A percentile compares a stretch with the other conserved stretches of the same genome.
Evolutionary conservation across 192 early-diverging fungal genomes (phyloP).

Genomic region (Rhizophagus prolifer): DNA sequence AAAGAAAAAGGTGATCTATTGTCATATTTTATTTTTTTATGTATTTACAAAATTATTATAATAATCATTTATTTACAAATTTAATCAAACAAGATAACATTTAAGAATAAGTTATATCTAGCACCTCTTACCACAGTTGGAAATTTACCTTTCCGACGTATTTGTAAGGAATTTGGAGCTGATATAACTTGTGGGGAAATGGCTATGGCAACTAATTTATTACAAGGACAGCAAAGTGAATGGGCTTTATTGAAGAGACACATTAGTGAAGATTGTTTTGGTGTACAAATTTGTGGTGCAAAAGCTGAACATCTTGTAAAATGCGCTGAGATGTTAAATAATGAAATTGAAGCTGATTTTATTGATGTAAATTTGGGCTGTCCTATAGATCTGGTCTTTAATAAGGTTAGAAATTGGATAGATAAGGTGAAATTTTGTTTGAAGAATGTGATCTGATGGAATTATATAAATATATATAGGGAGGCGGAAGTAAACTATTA

Average conservation of each 20-base stretch:
- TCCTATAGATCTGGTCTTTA: constrained; percentile 86
- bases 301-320: constrained; percentile 57
- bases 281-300: constrained; percentile 82
- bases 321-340: constrained; percentile 68
- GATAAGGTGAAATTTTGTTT: neutral
- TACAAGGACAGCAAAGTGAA: constrained; percentile 71
- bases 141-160: constrained; percentile 93
- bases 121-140: constrained; percentile 97
- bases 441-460: neutral
- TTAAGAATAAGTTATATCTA: constrained; percentile 85
- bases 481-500: constrained; percentile 83
- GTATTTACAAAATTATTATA: neutral
- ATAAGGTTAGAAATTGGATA: constrained; percentile 39
- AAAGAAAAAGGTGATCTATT: constrained; percentile 55
- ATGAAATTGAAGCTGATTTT: constrained; percentile 80
- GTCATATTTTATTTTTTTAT: neutral
- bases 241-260: constrained; percentile 86
- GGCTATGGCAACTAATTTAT: constrained; percentile 70
- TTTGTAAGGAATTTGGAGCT: constrained; percentile 91
- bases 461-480: constrained; percentile 41
- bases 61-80: too few relatives aligned
- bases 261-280: constrained; percentile 86
- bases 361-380: constrained; percentile 97
- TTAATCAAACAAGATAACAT: constrained; percentile 51
- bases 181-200: constrained; percentile 98